Base-by-base conservation (phyloP, 371 early-diverging fungal genomes). In the Entomophthora muscae region DNA sequence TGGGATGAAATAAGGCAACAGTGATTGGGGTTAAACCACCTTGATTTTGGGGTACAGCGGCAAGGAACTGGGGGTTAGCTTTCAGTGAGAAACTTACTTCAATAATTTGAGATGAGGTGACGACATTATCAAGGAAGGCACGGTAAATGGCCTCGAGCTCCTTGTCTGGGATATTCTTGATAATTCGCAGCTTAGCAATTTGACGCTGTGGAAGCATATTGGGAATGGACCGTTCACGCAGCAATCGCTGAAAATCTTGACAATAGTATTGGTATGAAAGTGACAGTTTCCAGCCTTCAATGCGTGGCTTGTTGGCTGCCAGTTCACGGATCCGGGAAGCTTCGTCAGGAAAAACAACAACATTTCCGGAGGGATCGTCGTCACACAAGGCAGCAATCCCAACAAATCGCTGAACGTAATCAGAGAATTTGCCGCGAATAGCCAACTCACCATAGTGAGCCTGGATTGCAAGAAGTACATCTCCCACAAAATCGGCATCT, bases 381-480 rank as follows among this genome's bases (percentile, higher is more conserved):
- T 93, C 93, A 66, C 87, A 90, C 0, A 85, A 68, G 2, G 86
- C 85, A 21, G 88, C 84, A 31, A 92, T 70, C 28, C 85, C 79
- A 24, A 91, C 83, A 70, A 91, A 89, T 42, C 91, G 81, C 29
- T 81, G 78, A 5, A 95, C 79, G 66, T 92, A 91, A 33, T 86
- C 87, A 61, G 91, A 87, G 54, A 93, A 83, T 65, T 87, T 89
- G 58, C 89, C 84, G 1, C 96, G 83, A 42, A 95, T 83, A 10
- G 88, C 77, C 30, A 85, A 81, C 67, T 95, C 96, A 21, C 86
- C 84, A 61, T 87, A 85, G 68, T 94, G 92, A 3, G 82, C 73
- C 56, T 91, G 84, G 31, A 91, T 88, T 2, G 89, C 83, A 27
- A 71, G 69, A 69, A 89, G 68, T 73, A 77, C 82, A 63, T 84